These are phyloP conservation scores for Tubosaeta sp. DNA, from an alignment of 768 basidiomycete species.

Conservation along the genomic window DNA sequence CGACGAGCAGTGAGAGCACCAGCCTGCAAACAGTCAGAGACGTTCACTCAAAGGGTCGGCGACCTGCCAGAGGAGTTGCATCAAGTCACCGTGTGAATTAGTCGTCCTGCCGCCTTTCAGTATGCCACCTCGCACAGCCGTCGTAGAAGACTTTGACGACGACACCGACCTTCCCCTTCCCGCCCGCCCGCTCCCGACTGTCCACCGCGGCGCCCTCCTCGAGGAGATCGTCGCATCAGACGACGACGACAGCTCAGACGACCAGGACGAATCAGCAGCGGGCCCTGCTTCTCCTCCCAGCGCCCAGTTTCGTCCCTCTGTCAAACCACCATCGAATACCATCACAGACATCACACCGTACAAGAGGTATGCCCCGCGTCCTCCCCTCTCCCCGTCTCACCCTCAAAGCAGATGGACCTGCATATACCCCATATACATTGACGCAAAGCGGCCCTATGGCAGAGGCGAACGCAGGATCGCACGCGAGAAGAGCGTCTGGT, in stretches of 20 bases:
- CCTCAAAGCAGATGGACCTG: constrained; percentile 73
- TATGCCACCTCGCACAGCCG: constrained; percentile 55
- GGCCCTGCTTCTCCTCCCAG: constrained; percentile 54
- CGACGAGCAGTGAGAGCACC: constrained; percentile 11
- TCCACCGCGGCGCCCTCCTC: constrained; percentile 69
- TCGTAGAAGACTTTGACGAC: constrained; percentile 86
- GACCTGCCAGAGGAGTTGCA: constrained; percentile 12
- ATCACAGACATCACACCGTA: constrained; percentile 79
- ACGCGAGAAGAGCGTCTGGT: constrained; percentile 81
- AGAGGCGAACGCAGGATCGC: constrained; percentile 80
- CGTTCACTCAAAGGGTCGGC: background rate
- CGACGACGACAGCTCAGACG: constrained; percentile 41
- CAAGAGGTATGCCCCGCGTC: constrained; percentile 56
- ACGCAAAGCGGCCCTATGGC: constrained; percentile 87
- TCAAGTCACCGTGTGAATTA: constrained; percentile 26
- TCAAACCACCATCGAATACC: constrained; percentile 31
- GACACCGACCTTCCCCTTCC: constrained; percentile 90
- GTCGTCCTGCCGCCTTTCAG: constrained; percentile 1
- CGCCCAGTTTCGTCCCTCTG: constrained; percentile 15
- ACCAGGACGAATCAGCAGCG: constrained; percentile 33
- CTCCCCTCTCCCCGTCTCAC: constrained; percentile 3
- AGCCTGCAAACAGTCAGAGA: background rate
- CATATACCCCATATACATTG: constrained; percentile 95
- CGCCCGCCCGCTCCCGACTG: constrained; percentile 56
- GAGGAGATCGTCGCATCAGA: constrained; percentile 62